These are phyloP conservation scores for Miamiensis avidus DNA, from an alignment of 169 alveolate genomes.

Conservation along the genomic window DNA sequence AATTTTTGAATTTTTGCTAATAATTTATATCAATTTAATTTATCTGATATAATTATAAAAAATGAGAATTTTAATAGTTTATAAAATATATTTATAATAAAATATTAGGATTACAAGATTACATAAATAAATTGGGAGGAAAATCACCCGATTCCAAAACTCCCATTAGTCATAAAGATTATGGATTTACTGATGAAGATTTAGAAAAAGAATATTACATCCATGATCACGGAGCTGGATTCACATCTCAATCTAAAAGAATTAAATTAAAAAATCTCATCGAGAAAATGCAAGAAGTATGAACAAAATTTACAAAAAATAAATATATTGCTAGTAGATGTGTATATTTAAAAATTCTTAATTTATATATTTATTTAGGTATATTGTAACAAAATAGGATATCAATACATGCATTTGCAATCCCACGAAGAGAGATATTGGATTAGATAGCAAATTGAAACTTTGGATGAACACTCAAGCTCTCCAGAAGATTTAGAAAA, in stretches of 20 bases:
- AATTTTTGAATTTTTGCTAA: conserved; percentile 21
- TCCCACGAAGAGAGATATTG: conserved; percentile 68
- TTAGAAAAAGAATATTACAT: conserved; percentile 65
- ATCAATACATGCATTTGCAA: conserved; percentile 74
- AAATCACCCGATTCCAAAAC: background rate
- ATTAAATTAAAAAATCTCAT: conserved; percentile 65
- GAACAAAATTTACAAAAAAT: too few relatives aligned
- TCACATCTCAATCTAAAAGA: conserved; percentile 32
- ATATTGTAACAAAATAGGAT: conserved; percentile 70
- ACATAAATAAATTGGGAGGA: conserved; percentile 2
- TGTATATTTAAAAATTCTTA: too few relatives aligned
- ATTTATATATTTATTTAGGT: background rate
- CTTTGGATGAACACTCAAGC: conserved; percentile 34
- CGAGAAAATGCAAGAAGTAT: conserved; percentile 46
- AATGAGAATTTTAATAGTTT: too few relatives aligned
- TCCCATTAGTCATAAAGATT: conserved; percentile 33
- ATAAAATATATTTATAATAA: too few relatives aligned
- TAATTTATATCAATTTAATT: conserved; percentile 11
- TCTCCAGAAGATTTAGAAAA: conserved; percentile 37
- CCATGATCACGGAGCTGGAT: conserved; percentile 56
- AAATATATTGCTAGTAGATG: background rate
- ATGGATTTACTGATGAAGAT: conserved; percentile 68
- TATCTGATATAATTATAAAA: background rate
- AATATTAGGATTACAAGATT: background rate
- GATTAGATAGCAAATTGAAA: conserved; percentile 71